Percentiles rank a stretch among this genome's conserved stretches.
Evolutionary conservation across 345 rosid genomes (phyloP).

Genomic region (Citrus maxima): DNA sequence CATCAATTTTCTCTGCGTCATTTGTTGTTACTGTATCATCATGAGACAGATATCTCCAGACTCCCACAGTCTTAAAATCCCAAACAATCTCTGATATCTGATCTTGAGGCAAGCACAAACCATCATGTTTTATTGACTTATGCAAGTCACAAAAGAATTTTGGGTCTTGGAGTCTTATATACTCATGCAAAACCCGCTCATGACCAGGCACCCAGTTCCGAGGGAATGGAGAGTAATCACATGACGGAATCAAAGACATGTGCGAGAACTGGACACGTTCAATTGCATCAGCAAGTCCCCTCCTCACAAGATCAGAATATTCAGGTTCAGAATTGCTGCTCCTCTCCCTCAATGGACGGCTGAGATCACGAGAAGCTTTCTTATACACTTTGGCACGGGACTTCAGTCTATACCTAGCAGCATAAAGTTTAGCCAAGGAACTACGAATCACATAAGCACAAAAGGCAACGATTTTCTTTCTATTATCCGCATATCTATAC

Average conservation of each 20-base stretch:
- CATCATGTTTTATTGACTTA: constrained; percentile 54
- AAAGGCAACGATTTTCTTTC: constrained; percentile 90
- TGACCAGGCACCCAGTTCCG: constrained; percentile 88
- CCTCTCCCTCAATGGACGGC: constrained; percentile 78
- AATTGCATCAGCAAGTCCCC: constrained; percentile 94
- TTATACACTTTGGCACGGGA: constrained; percentile 95
- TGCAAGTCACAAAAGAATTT: constrained; percentile 74
- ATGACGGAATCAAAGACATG: constrained; percentile 87
- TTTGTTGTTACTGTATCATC: constrained; percentile 31
- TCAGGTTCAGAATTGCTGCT: constrained; percentile 86
- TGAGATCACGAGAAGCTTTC: constrained; percentile 81
- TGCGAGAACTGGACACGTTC: constrained; percentile 93
- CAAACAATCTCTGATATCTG: constrained; percentile 79
- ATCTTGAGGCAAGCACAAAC: constrained; percentile 82
- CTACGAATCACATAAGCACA: constrained; percentile 94
- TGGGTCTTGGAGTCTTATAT: constrained; percentile 76
- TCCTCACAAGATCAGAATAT: constrained; percentile 90
- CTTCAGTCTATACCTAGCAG: constrained; percentile 90
- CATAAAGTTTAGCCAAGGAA: constrained; percentile 92
- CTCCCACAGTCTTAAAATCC: constrained; percentile 84
- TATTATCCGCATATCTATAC: constrained; percentile 89
- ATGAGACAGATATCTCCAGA: constrained; percentile 43
- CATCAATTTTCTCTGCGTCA: constrained; percentile 4
- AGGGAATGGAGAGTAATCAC: constrained; percentile 92
- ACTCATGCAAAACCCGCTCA: constrained; percentile 73